A percentile compares a stretch with the other conserved stretches of the same genome.
Evolutionary conservation across 495 filamentous ascomycete genomes (phyloP).

Genomic region (Xylaria cubensis): DNA sequence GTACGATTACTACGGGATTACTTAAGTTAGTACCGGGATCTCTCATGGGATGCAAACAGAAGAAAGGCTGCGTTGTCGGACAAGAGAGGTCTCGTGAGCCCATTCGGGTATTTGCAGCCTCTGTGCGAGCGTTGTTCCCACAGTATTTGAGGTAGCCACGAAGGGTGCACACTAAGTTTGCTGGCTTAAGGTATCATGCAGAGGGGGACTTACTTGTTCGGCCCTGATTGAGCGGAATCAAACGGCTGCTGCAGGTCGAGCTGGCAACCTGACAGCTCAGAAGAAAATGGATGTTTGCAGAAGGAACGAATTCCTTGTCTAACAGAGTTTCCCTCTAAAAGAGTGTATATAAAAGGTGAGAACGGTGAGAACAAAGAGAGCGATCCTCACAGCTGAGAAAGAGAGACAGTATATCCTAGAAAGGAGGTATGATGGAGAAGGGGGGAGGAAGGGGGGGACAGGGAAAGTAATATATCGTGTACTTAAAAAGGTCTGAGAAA

Average conservation of each 20-base stretch:
- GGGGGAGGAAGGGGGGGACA: constrained; percentile 9
- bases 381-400: constrained; percentile 1
- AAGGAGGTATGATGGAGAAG: constrained; percentile 3
- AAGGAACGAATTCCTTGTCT: constrained; percentile 30
- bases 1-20: constrained; percentile 14
- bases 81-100: constrained; percentile 53
- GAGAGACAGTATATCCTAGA: constrained; percentile 21
- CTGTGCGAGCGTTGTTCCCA: constrained; percentile 28
- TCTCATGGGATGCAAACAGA: constrained; percentile 36
- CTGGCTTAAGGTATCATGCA: constrained; percentile 25
- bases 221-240: constrained; percentile 41
- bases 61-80: constrained; percentile 37
- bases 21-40: constrained; percentile 16
- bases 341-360: constrained; percentile 11
- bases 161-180: constrained; percentile 23
- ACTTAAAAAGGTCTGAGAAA: constrained; percentile 12
- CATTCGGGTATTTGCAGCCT: constrained; percentile 38
- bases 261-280: constrained; percentile 40
- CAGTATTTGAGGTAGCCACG: constrained; percentile 24
- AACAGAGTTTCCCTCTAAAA: constrained; percentile 26
- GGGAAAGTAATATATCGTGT: constrained; percentile 26
- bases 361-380: constrained; percentile 26
- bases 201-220: constrained; percentile 39
- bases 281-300: constrained; percentile 40
- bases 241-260: constrained; percentile 42